Percentiles rank a stretch among this genome's conserved stretches.
Conservation (phyloP, 2,329 filamentous ascomycete genomes). For the Pseudopithomyces chartarum region DNA sequence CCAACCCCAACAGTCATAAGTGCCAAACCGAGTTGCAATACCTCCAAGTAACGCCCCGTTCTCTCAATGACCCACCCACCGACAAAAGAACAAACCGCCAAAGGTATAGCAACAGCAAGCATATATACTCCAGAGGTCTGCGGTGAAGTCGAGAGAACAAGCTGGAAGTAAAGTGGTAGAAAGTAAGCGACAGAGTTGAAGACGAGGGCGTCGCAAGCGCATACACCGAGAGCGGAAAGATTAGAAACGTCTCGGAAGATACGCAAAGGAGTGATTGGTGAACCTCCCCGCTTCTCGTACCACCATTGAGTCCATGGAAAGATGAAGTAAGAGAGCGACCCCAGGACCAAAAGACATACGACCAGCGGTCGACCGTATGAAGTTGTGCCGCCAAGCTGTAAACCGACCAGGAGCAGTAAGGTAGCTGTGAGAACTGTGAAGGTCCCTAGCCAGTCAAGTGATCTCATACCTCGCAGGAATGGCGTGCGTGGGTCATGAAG, state of each 20-base stretch:
- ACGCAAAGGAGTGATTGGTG: slow-evolving; percentile 73
- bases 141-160: slow-evolving; percentile 64
- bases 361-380: slow-evolving; percentile 57
- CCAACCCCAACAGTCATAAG: slow-evolving; percentile 43
- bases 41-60: slow-evolving; percentile 48
- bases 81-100: slow-evolving; percentile 55
- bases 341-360: slow-evolving; percentile 57
- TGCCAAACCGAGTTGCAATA: slow-evolving; percentile 37
- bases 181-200: slow-evolving; percentile 73
- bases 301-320: slow-evolving; percentile 68
- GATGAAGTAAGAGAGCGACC: slow-evolving; percentile 48
- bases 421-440: slow-evolving; percentile 55
- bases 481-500: slow-evolving; percentile 58
- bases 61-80: slow-evolving; percentile 53
- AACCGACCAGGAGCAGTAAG: slow-evolving; percentile 56
- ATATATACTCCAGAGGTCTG: slow-evolving; percentile 64
- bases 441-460: slow-evolving; percentile 60
- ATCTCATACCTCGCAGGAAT: slow-evolving; percentile 51
- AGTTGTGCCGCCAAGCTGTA: slow-evolving; percentile 57
- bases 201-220: slow-evolving; percentile 58
- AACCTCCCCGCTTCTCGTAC: slow-evolving; percentile 63
- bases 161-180: slow-evolving; percentile 75
- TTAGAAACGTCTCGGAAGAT: slow-evolving; percentile 64
- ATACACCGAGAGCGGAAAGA: slow-evolving; percentile 58
- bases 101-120: slow-evolving; percentile 60